Evolutionary conservation across 257 asterid genomes (phyloP).

Genomic region (Rauvolfia tetraphylla): DNA sequence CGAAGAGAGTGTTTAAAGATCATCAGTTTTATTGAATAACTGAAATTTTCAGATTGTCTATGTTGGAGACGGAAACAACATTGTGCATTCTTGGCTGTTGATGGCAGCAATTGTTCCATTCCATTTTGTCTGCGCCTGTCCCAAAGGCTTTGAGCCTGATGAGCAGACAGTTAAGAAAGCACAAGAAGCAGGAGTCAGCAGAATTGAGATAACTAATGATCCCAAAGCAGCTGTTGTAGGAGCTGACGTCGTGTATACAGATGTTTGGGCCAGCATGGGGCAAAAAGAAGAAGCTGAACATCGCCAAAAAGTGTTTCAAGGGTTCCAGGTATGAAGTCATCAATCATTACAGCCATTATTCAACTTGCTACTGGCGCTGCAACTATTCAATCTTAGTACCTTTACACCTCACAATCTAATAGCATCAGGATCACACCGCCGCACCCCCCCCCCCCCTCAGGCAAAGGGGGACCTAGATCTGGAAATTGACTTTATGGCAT

Average conservation of each 20-base stretch:
- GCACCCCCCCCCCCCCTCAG: no score
- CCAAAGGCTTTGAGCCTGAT: slow-evolving; percentile 86
- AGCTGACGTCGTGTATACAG: slow-evolving; percentile 92
- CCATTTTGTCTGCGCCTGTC: slow-evolving; percentile 93
- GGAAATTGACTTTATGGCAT: neutral
- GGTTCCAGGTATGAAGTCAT: slow-evolving; percentile 66
- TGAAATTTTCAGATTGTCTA: slow-evolving; percentile 69
- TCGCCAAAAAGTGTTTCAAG: slow-evolving; percentile 79
- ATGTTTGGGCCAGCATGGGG: slow-evolving; percentile 99
- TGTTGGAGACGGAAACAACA: slow-evolving; percentile 96
- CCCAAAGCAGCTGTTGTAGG: slow-evolving; percentile 90
- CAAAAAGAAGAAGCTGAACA: slow-evolving; percentile 97
- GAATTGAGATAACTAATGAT: slow-evolving; percentile 75
- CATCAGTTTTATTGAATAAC: neutral
- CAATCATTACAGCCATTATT: neutral
- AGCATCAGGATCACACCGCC: neutral
- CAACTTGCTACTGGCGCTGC: no score
- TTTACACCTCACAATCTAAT: neutral
- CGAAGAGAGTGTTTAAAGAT: neutral
- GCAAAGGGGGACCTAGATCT: neutral
- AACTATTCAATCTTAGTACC: neutral
- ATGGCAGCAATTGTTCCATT: slow-evolving; percentile 82
- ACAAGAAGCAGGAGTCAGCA: slow-evolving; percentile 69
- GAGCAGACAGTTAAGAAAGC: slow-evolving; percentile 59
- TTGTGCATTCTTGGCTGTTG: slow-evolving; percentile 91